Conservation (phyloP, 805 yeast species). For the Ogataea paradorogensis region DNA sequence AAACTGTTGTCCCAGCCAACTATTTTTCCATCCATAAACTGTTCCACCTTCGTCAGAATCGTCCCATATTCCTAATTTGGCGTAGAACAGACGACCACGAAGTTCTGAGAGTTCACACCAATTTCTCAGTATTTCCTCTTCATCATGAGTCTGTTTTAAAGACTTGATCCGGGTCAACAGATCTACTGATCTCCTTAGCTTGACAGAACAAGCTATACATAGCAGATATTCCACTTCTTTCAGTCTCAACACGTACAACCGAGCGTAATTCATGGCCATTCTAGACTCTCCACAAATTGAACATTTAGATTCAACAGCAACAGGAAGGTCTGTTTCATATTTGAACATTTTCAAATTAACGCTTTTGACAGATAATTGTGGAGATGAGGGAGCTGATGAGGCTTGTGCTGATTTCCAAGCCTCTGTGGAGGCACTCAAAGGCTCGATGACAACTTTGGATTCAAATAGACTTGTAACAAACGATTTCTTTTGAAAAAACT, state of each 20-base stretch:
- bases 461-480: constrained; percentile 70
- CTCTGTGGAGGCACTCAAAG: constrained; percentile 80
- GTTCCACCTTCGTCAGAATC: constrained; percentile 29
- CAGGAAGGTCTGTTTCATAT: constrained; percentile 51
- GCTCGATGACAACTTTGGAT: constrained; percentile 80
- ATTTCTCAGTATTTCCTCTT: constrained; percentile 43
- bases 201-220: constrained; percentile 77
- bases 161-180: constrained; percentile 73
- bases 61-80: constrained; percentile 80
- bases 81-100: constrained; percentile 77
- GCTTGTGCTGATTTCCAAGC: constrained; percentile 46
- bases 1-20: constrained; percentile 24
- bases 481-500: constrained; percentile 54
- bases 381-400: constrained; percentile 15
- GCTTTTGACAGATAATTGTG: constrained; percentile 13
- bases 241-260: constrained; percentile 64
- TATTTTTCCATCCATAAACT: constrained; percentile 34
- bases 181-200: constrained; percentile 80
- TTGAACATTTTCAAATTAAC: constrained; percentile 20
- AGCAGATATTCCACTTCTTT: constrained; percentile 53
- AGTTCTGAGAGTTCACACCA: constrained; percentile 67
- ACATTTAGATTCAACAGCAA: constrained; percentile 74
- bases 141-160: constrained; percentile 13
- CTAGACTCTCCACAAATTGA: constrained; percentile 81
- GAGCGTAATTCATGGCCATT: constrained; percentile 66